phyloP scores from a whole-genome alignment of 805 yeast genomes.

The Ogataea chonburiensis region DNA sequence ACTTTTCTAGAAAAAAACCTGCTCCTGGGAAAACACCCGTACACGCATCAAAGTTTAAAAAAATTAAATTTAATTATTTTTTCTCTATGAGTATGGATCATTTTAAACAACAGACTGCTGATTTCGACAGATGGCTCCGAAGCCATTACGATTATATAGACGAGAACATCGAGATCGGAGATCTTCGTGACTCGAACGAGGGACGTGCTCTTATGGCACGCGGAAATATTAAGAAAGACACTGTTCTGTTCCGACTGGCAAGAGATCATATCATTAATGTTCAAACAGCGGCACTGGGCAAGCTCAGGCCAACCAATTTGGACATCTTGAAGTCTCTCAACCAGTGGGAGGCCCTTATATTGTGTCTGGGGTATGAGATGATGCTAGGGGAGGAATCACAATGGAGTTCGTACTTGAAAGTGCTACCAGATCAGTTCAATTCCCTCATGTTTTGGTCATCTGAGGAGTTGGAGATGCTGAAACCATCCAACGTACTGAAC shows the following conservation, averaged over 20 bases:
- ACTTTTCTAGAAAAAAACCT: slow-evolving; percentile 16
- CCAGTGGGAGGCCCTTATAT: slow-evolving; percentile 79
- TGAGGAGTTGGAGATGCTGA: slow-evolving; percentile 51
- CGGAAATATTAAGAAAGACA: slow-evolving; percentile 59
- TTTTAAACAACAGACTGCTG: slow-evolving; percentile 34
- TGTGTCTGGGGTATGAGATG: slow-evolving; percentile 64
- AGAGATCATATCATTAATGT: slow-evolving; percentile 54
- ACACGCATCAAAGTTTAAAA: slow-evolving; percentile 7
- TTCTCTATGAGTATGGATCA: slow-evolving; percentile 5
- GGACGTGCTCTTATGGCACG: slow-evolving; percentile 79
- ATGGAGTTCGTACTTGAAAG: slow-evolving; percentile 71
- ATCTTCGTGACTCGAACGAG: slow-evolving; percentile 55
- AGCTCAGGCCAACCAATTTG: slow-evolving; percentile 33
- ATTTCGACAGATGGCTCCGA: slow-evolving; percentile 47
- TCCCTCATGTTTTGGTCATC: slow-evolving; percentile 80
- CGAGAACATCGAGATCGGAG: slow-evolving; percentile 57
- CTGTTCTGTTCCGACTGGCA: slow-evolving; percentile 69
- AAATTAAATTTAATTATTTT: not conserved
- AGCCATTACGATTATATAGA: slow-evolving; percentile 47
- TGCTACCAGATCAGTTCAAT: slow-evolving; percentile 64
- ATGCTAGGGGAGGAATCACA: slow-evolving; percentile 44
- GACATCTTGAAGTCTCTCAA: slow-evolving; percentile 43
- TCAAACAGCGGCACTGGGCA: slow-evolving; percentile 49
- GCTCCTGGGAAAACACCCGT: slow-evolving; percentile 8
- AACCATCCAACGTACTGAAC: slow-evolving; percentile 68